Evolutionary conservation across 2,329 filamentous ascomycete genomes (phyloP).

Genomic region (Penicillium sp.): DNA sequence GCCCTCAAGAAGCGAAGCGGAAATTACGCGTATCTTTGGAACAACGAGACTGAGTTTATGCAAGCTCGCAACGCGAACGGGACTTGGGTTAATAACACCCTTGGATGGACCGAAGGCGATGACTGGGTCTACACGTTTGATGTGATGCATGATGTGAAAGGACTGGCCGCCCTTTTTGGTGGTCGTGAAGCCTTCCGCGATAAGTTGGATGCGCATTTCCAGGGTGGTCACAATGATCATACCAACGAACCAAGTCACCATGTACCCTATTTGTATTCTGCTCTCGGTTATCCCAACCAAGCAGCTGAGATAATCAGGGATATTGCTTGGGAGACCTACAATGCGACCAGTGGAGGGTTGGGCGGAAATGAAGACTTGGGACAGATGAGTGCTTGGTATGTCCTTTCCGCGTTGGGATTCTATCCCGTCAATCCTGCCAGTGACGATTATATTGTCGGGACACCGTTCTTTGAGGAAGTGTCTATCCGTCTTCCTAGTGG

Average conservation of each 20-base stretch:
- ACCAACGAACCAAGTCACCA: constrained; percentile 53
- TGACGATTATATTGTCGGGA: constrained; percentile 49
- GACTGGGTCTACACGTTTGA: constrained; percentile 55
- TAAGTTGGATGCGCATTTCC: constrained; percentile 49
- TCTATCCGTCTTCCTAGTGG: constrained; percentile 41
- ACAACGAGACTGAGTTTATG: constrained; percentile 49
- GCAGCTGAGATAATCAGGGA: constrained; percentile 43
- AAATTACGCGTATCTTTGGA: constrained; percentile 48
- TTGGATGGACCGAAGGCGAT: constrained; percentile 53
- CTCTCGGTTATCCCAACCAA: constrained; percentile 42
- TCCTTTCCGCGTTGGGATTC: constrained; percentile 51
- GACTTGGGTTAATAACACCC: constrained; percentile 45
- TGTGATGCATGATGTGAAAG: constrained; percentile 49
- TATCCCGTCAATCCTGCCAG: constrained; percentile 50
- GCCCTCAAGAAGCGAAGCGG: constrained; percentile 39
- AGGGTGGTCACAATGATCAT: constrained; percentile 49
- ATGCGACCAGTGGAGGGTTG: constrained; percentile 48
- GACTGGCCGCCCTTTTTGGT: constrained; percentile 45
- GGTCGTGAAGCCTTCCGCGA: constrained; percentile 40
- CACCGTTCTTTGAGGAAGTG: constrained; percentile 50
- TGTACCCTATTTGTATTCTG: constrained; percentile 49
- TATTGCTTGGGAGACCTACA: constrained; percentile 46
- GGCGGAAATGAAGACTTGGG: constrained; percentile 52
- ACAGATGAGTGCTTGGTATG: constrained; percentile 54
- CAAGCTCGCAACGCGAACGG: constrained; percentile 50